Percentiles rank a stretch among this genome's conserved stretches.
These are phyloP conservation scores for Kluyveromyces sp. DNA, from an alignment of 1,139 yeast species.

Conservation along the genomic window DNA sequence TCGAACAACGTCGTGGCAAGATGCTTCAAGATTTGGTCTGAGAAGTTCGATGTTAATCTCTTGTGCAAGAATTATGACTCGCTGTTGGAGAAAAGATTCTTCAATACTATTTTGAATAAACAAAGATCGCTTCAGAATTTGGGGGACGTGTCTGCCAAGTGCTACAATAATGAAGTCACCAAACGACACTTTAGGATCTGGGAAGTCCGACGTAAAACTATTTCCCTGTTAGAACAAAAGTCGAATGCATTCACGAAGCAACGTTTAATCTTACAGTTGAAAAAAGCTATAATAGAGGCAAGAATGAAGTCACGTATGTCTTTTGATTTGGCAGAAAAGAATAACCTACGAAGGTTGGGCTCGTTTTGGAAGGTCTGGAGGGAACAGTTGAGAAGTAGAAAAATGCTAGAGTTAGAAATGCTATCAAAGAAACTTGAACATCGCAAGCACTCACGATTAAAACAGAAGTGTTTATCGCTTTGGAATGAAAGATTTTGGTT, in stretches of 20 bases:
- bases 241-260: slow-evolving; percentile 10
- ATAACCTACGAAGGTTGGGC: slow-evolving; percentile 4
- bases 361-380: slow-evolving; percentile 16
- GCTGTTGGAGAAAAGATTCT: neutral
- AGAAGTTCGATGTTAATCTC: neutral
- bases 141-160: neutral
- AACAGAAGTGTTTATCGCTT: slow-evolving; percentile 6
- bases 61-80: neutral
- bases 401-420: slow-evolving; percentile 13
- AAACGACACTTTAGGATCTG: slow-evolving; percentile 17
- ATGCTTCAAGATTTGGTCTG: neutral
- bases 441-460: neutral
- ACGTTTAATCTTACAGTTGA: slow-evolving; percentile 8
- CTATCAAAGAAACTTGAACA: slow-evolving; percentile 9
- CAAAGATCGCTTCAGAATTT: neutral
- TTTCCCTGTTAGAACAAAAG: neutral
- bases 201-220: slow-evolving; percentile 7
- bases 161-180: slow-evolving; percentile 15
- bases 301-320: slow-evolving; percentile 9
- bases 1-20: neutral
- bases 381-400: slow-evolving; percentile 6
- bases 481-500: slow-evolving; percentile 18
- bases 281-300: neutral
- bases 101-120: neutral
- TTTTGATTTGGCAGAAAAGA: slow-evolving; percentile 1